Conservation (phyloP, 23 red algal genomes). For the Agarophyton chilense region DNA sequence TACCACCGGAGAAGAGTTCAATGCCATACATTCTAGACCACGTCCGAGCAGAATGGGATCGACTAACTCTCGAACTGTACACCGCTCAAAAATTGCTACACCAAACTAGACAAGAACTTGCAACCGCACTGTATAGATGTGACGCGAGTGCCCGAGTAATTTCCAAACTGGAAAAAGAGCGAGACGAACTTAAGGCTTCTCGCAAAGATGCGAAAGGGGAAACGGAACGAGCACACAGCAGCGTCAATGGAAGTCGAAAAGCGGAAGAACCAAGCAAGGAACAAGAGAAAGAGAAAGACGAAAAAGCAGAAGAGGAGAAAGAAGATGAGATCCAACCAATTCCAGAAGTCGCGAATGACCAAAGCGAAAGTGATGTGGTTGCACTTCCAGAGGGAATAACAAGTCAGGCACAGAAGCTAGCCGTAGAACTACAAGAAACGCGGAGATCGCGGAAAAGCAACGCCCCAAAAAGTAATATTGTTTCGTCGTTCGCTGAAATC, state of each 20-base stretch:
- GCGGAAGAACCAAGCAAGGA: background rate
- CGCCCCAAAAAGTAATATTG: background rate
- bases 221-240: background rate
- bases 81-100: constrained; percentile 23
- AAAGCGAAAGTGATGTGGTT: background rate
- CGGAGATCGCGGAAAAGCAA: constrained; percentile 14
- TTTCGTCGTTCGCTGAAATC: constrained; percentile 21
- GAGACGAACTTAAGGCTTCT: constrained; percentile 28
- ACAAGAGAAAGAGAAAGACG: background rate
- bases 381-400: constrained; percentile 19
- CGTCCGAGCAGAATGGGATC: constrained; percentile 82
- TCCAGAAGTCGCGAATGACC: background rate
- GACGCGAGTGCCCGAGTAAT: constrained; percentile 73
- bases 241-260: background rate
- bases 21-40: constrained; percentile 47
- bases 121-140: constrained; percentile 75
- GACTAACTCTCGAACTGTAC: constrained; percentile 54
- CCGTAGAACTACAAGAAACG: background rate
- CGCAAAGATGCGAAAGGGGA: background rate
- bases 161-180: constrained; percentile 60
- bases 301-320: background rate
- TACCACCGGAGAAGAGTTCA: constrained; percentile 39
- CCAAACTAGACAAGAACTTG: constrained; percentile 62
- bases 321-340: background rate
- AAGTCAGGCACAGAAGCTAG: constrained; percentile 20